phyloP scores from a whole-genome alignment of 495 filamentous ascomycete genomes.

The Aspergillus cristatus region DNA sequence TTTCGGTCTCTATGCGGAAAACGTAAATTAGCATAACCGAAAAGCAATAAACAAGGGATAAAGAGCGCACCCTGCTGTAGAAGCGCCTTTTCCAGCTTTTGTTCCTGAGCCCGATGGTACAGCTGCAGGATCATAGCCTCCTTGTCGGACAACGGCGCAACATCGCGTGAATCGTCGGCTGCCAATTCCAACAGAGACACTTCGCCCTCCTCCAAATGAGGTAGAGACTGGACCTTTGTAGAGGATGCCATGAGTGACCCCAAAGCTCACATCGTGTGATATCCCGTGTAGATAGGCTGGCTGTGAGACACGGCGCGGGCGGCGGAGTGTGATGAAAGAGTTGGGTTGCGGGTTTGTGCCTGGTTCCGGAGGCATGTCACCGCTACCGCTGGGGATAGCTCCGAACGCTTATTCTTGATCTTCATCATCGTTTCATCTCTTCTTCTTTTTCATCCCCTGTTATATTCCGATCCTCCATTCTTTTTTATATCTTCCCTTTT shows the following conservation, averaged over 20 bases:
- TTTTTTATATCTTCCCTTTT: constrained; percentile 6
- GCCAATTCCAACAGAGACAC: constrained; percentile 30
- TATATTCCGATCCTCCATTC: too few species aligned
- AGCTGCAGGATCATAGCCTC: constrained; percentile 57
- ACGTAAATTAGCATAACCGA: constrained; percentile 1
- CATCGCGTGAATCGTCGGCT: constrained; percentile 33
- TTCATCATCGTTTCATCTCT: constrained; percentile 10
- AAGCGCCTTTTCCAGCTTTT: constrained; percentile 60
- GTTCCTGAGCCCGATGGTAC: constrained; percentile 59
- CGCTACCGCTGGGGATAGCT: constrained; percentile 11
- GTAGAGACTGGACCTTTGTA: constrained; percentile 20
- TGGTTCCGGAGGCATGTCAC: background rate
- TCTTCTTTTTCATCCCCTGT: constrained; percentile 2
- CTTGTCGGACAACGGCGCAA: constrained; percentile 42
- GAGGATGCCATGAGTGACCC: constrained; percentile 30
- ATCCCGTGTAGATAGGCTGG: constrained; percentile 1
- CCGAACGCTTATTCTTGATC: constrained; percentile 6
- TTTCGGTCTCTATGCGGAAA: constrained; percentile 19
- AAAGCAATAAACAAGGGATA: background rate
- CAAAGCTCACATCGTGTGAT: constrained; percentile 29
- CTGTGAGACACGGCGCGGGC: too few species aligned
- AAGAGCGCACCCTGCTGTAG: constrained; percentile 43
- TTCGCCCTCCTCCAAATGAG: constrained; percentile 31
- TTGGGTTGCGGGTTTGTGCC: too few species aligned
- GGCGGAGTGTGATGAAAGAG: background rate